A percentile compares a stretch with the other conserved stretches of the same genome.
phyloP scores from a whole-genome alignment of 768 basidiomycete species.

The Termitomyces sp. region DNA sequence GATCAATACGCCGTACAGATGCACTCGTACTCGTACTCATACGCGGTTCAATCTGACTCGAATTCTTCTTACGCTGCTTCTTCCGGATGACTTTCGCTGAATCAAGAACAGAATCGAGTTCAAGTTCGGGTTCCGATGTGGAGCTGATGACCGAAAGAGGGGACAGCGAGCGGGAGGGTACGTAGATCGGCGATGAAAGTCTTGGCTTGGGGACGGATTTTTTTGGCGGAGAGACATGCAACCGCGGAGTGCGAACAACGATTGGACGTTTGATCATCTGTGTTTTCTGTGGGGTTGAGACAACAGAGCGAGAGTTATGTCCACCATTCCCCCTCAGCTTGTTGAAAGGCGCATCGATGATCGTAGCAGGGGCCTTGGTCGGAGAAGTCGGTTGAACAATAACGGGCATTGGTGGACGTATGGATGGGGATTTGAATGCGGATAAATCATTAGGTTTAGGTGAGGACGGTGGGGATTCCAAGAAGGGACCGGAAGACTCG shows the following conservation, averaged over 20 bases:
- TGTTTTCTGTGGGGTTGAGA: not conserved
- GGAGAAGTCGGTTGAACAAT: not conserved
- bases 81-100: conserved; percentile 7
- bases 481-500: not conserved
- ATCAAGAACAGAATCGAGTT: conserved; percentile 3
- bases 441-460: not conserved
- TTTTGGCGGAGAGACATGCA: not conserved
- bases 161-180: conserved; percentile 14
- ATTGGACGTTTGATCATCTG: not conserved
- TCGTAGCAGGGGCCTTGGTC: not conserved
- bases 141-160: conserved; percentile 7
- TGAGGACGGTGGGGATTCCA: not conserved
- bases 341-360: not conserved
- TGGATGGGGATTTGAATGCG: not conserved
- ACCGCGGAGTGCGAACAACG: not conserved
- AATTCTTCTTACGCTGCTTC: conserved; percentile 7
- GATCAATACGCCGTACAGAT: not conserved
- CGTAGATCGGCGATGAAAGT: conserved; percentile 10
- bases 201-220: not conserved
- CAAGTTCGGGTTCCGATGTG: not conserved
- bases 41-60: not conserved
- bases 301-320: not conserved
- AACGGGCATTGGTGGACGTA: not conserved
- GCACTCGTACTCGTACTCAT: not conserved
- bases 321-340: not conserved